phyloP scores from a whole-genome alignment of 192 early-diverging fungal species.

The Umbelopsis isabellina region DNA sequence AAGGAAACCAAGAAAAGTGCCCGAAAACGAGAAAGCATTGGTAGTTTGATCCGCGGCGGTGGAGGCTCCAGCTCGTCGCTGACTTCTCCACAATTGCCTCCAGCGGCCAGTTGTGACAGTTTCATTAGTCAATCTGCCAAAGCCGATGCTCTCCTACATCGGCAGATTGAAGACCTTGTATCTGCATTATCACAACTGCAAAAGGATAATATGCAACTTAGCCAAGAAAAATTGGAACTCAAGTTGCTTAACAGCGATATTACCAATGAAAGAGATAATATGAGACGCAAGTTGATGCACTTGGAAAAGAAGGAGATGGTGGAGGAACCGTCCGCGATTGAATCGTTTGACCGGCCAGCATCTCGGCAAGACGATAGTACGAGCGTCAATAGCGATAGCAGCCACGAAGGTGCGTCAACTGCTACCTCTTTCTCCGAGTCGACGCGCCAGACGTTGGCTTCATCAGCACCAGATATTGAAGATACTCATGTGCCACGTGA shows the following conservation, averaged over 20 bases:
- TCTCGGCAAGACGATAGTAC: background rate
- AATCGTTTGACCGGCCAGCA: background rate
- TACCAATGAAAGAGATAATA: background rate
- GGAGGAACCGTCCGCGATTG: background rate
- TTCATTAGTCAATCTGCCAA: background rate
- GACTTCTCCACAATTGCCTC: conserved; percentile 13
- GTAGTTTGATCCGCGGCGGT: background rate
- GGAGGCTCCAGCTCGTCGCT: background rate
- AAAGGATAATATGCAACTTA: conserved; percentile 20
- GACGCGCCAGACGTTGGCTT: background rate
- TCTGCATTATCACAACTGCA: conserved; percentile 19
- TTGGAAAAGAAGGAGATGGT: background rate
- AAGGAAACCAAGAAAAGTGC: conserved; percentile 47
- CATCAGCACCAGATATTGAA: background rate
- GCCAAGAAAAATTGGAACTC: background rate
- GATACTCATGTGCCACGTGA: background rate
- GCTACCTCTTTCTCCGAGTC: conserved; percentile 3
- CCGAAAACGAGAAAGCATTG: conserved; percentile 9
- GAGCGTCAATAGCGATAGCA: background rate
- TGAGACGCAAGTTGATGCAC: background rate
- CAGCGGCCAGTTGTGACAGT: background rate
- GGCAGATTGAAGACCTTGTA: conserved; percentile 29
- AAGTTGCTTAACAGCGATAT: background rate
- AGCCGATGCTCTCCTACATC: conserved; percentile 25
- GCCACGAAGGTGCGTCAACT: conserved; percentile 3